Evolutionary conservation across 1,284 basidiomycete species (phyloP).

Genomic region (Sporisorium scitamineum): DNA sequence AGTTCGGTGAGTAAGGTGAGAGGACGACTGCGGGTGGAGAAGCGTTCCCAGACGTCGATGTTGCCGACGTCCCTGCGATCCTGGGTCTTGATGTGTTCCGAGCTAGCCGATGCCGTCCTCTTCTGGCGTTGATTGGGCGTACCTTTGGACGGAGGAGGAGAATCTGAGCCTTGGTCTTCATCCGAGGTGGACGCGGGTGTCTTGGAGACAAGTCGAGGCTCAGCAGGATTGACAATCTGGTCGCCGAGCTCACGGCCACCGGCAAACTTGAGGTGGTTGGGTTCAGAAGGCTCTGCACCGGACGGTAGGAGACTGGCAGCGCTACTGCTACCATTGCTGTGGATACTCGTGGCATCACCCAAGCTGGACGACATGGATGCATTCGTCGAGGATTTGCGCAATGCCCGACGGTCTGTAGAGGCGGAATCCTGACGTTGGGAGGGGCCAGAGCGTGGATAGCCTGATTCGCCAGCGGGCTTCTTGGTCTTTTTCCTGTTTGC

Average conservation of each 20-base stretch:
- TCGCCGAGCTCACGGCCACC: conserved; percentile 40
- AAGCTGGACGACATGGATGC: conserved; percentile 20
- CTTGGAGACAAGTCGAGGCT: conserved; percentile 26
- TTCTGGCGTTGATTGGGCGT: neutral
- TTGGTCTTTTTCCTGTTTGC: conserved; percentile 38
- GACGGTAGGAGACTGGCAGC: conserved; percentile 12
- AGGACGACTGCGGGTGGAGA: conserved; percentile 38
- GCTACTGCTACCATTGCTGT: conserved; percentile 19
- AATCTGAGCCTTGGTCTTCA: conserved; percentile 11
- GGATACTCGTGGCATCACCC: conserved; percentile 8
- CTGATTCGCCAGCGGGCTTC: conserved; percentile 4
- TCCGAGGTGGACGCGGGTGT: conserved; percentile 36
- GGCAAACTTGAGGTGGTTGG: conserved; percentile 29
- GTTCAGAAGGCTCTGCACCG: conserved; percentile 9
- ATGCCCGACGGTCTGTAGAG: conserved; percentile 3
- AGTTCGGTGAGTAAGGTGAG: conserved; percentile 45
- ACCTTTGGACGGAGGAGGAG: conserved; percentile 9
- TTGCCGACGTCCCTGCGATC: conserved; percentile 27
- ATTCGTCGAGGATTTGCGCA: conserved; percentile 23
- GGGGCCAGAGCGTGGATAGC: neutral
- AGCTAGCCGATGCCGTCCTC: neutral
- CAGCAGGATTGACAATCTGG: conserved; percentile 43
- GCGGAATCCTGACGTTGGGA: conserved; percentile 7
- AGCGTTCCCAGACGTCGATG: conserved; percentile 45
- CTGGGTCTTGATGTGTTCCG: conserved; percentile 35